phyloP scores from a whole-genome alignment of 345 rosid species.

The Eutrema yunnanense region DNA sequence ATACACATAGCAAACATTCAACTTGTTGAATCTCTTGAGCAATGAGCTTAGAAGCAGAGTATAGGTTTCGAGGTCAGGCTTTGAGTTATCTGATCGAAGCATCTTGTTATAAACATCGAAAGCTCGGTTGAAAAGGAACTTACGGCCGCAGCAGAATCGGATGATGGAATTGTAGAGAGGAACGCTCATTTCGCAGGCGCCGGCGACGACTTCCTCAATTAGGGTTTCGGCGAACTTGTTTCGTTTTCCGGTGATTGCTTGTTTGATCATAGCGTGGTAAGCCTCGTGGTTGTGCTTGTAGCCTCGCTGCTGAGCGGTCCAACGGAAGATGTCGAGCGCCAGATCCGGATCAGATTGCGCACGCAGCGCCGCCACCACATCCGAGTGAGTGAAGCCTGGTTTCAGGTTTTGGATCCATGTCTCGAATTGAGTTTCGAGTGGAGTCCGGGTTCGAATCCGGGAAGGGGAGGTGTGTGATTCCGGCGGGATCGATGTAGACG shows the following conservation, averaged over 20 bases:
- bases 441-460: slow-evolving; percentile 53
- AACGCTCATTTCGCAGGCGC: slow-evolving; percentile 63
- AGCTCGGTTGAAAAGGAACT: slow-evolving; percentile 61
- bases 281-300: slow-evolving; percentile 64
- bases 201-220: slow-evolving; percentile 75
- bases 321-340: slow-evolving; percentile 85
- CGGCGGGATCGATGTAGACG: not conserved
- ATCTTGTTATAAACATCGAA: slow-evolving; percentile 82
- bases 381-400: slow-evolving; percentile 70
- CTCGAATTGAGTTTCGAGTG: slow-evolving; percentile 72
- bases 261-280: slow-evolving; percentile 59
- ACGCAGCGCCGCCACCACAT: slow-evolving; percentile 59
- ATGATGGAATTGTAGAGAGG: slow-evolving; percentile 70
- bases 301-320: slow-evolving; percentile 71
- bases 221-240: slow-evolving; percentile 68
- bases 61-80: slow-evolving; percentile 76
- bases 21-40: slow-evolving; percentile 68
- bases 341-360: slow-evolving; percentile 87
- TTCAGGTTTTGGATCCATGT: slow-evolving; percentile 71
- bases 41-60: slow-evolving; percentile 51
- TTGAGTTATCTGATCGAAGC: slow-evolving; percentile 54
- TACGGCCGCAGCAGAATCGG: slow-evolving; percentile 76
- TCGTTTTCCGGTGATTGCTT: slow-evolving; percentile 54
- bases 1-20: slow-evolving; percentile 69
- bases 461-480: slow-evolving; percentile 18